These are phyloP conservation scores for Diplocarpon rosae DNA, from an alignment of 2,329 filamentous ascomycete genomes.

Conservation along the genomic window DNA sequence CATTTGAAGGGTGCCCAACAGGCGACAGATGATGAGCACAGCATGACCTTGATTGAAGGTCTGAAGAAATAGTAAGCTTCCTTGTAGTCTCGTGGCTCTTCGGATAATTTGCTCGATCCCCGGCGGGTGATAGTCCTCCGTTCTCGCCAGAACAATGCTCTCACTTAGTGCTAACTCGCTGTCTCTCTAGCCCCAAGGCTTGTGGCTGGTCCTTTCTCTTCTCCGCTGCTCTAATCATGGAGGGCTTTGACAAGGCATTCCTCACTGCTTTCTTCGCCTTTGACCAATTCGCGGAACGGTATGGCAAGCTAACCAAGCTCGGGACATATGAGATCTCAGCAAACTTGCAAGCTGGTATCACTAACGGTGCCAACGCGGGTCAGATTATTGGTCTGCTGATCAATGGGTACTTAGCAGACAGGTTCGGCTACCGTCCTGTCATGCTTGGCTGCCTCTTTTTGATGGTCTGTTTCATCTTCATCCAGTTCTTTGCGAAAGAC, in stretches of 20 bases:
- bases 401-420: slow-evolving; percentile 31
- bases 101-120: too few relatives aligned
- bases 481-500: slow-evolving; percentile 38
- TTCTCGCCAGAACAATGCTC: too few relatives aligned
- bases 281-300: slow-evolving; percentile 22
- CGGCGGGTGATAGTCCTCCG: too few relatives aligned
- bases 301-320: slow-evolving; percentile 15
- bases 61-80: slow-evolving; percentile 2
- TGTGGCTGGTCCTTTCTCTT: slow-evolving; percentile 27
- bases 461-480: slow-evolving; percentile 34
- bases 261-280: slow-evolving; percentile 28
- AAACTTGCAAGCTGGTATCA: slow-evolving; percentile 33
- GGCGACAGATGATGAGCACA: slow-evolving; percentile 13
- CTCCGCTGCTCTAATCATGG: slow-evolving; percentile 31
- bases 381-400: slow-evolving; percentile 33
- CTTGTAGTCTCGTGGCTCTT: not conserved
- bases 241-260: slow-evolving; percentile 30
- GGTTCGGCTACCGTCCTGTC: slow-evolving; percentile 36
- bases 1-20: slow-evolving; percentile 6
- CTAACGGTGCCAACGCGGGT: slow-evolving; percentile 31
- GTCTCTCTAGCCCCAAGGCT: not conserved
- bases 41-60: slow-evolving; percentile 9
- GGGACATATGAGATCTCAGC: slow-evolving; percentile 25
- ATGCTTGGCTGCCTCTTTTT: slow-evolving; percentile 33
- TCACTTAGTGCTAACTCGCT: too few relatives aligned